These are phyloP conservation scores for Verticillium klebahnii DNA, from an alignment of 2,329 filamentous ascomycete species.

Conservation along the genomic window DNA sequence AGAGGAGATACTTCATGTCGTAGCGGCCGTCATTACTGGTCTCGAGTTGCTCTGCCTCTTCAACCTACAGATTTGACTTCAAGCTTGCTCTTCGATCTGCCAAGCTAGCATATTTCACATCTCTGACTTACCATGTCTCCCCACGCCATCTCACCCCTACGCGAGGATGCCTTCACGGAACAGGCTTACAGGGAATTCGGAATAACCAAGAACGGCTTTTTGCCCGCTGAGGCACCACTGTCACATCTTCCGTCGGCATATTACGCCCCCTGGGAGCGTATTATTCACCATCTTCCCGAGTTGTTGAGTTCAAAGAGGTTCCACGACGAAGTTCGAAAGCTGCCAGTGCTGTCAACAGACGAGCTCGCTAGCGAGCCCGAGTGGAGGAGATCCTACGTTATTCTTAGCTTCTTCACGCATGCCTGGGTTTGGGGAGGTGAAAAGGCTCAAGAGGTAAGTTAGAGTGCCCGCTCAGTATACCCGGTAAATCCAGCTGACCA, in stretches of 20 bases:
- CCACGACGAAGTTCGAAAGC: slow-evolving; percentile 54
- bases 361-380: slow-evolving; percentile 61
- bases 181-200: slow-evolving; percentile 25
- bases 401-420: slow-evolving; percentile 76
- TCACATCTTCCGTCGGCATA: slow-evolving; percentile 62
- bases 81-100: neutral
- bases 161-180: slow-evolving; percentile 7
- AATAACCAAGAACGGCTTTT: slow-evolving; percentile 63
- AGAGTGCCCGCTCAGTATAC: neutral
- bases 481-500: slow-evolving; percentile 12
- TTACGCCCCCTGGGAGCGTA: slow-evolving; percentile 74
- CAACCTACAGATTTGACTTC: neutral
- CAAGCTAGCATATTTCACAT: neutral
- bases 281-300: slow-evolving; percentile 62
- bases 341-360: slow-evolving; percentile 68
- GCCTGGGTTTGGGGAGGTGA: slow-evolving; percentile 87
- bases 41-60: slow-evolving; percentile 2
- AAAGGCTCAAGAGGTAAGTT: slow-evolving; percentile 61
- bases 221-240: slow-evolving; percentile 67
- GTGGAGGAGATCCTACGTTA: slow-evolving; percentile 76
- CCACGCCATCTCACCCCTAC: slow-evolving; percentile 26
- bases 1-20: slow-evolving; percentile 6
- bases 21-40: neutral
- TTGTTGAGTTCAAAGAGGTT: slow-evolving; percentile 62
- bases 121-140: slow-evolving; percentile 32